phyloP scores from a whole-genome alignment of 306 rosid species.

The Datisca glomerata region DNA sequence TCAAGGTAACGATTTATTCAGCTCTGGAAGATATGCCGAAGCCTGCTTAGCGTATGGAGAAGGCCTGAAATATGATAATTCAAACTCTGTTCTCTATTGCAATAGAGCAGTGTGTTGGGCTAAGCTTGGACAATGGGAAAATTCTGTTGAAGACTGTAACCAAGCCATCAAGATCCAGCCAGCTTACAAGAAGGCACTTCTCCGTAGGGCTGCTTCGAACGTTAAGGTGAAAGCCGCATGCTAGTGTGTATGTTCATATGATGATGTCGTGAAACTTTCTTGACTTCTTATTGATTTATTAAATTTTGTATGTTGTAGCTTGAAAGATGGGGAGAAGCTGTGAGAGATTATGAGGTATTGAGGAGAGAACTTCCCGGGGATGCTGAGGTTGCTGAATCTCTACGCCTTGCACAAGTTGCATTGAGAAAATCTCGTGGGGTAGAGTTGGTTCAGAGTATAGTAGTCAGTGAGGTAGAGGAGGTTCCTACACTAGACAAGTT shows the following conservation, averaged over 20 bases:
- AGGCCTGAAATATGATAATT: conserved; percentile 64
- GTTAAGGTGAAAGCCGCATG: conserved; percentile 35
- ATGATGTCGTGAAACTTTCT: conserved; percentile 4
- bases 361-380: conserved; percentile 67
- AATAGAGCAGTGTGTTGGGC: conserved; percentile 93
- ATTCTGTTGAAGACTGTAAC: conserved; percentile 76
- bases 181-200: conserved; percentile 72
- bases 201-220: conserved; percentile 71
- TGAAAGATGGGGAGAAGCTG: conserved; percentile 79
- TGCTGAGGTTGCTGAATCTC: conserved; percentile 59
- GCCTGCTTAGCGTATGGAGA: conserved; percentile 89
- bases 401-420: conserved; percentile 47
- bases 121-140: conserved; percentile 84
- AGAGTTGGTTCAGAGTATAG: conserved; percentile 21
- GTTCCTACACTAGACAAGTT: conserved; percentile 51
- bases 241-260: not conserved
- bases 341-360: conserved; percentile 66
- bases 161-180: conserved; percentile 74
- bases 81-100: conserved; percentile 63
- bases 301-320: conserved; percentile 42
- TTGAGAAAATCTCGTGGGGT: conserved; percentile 40
- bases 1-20: conserved; percentile 62
- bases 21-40: conserved; percentile 56
- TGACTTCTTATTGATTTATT: conserved; percentile 4
- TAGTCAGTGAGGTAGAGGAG: conserved; percentile 69